These are phyloP conservation scores for Microstegium vimineum DNA, from an alignment of 176 grass and related monocot species.

Conservation along the genomic window DNA sequence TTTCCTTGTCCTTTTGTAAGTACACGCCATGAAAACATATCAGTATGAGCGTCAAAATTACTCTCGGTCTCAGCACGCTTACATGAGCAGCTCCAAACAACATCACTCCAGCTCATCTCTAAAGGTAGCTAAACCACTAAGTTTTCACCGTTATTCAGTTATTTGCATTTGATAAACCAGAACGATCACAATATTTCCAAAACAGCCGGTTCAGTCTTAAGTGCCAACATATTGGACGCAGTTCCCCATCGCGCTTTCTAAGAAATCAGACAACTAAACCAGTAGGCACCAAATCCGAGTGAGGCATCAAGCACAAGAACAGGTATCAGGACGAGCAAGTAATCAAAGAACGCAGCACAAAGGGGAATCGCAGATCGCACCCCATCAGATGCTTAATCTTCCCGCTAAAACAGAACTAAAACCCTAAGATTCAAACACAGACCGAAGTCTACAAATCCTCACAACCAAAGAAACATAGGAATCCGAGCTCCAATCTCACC, in stretches of 20 bases:
- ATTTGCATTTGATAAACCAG: background rate
- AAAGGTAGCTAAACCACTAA: background rate
- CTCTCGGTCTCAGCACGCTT: background rate
- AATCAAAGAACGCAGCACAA: background rate
- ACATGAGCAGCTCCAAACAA: background rate
- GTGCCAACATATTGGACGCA: background rate
- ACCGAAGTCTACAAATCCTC: background rate
- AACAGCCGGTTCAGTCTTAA: background rate
- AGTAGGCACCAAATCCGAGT: background rate
- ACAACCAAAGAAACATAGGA: background rate
- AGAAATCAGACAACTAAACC: background rate
- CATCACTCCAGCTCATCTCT: background rate
- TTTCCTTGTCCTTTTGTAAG: background rate
- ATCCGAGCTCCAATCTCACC: slow-evolving; percentile 13
- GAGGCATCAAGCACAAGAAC: background rate
- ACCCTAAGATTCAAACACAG: slow-evolving; percentile 24
- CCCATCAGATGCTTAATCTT: background rate
- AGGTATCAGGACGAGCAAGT: background rate
- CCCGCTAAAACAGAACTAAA: background rate
- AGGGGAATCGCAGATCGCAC: background rate
- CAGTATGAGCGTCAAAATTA: background rate
- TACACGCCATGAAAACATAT: background rate
- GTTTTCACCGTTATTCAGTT: background rate
- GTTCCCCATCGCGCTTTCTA: background rate
- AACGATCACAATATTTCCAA: background rate